Evolutionary conservation across 208 protist genomes (phyloP), one percentile per base, ranked within the genome.

Genomic region (Phytomonas francai): DNA sequence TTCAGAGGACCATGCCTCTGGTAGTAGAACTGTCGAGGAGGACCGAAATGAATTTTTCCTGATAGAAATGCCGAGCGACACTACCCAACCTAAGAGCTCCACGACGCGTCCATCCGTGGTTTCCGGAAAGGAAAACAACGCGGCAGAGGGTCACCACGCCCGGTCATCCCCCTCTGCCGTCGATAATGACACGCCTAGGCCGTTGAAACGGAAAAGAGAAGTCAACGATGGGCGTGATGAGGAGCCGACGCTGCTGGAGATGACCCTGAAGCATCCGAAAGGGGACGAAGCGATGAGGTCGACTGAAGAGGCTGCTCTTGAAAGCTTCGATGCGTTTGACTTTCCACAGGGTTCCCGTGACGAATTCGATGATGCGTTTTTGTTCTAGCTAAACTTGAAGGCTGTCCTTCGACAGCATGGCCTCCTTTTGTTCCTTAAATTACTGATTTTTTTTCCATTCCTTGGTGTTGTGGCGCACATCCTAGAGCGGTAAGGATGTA

Each of bases 1-100:
- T 78, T 28, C 59, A 58, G 22, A 71, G 27, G 33, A 74, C 68
- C 51, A 63, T 64, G 49, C 56, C 73, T 9, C 77, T 72, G 51
- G 67, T 42, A 30, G 80, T 84, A 45, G 71, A 74, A 59, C 72
- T 91, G 29, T 79, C 74, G 22, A 59, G 74, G 33, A 75, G 87
- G 30, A 81, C 85, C 60, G 79, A 91, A 62, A 78, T 78, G 45
- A 54, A 25, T 54, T 54, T 54, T 22, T 54, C 6, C 22, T 54
- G 45, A 54, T 16, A 19, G 45, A 54, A 54, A 22, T 6, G 45
- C 19, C 45, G 11, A 25, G 19, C 16, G 45, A 22, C 2, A 22
- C 45, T 54, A 22, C 45, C 25, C 2, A 22, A 0, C 16, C 3
- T 12, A 19, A 54, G 45, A 22, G 45, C 45, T 9, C 19, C 45